phyloP scores from a whole-genome alignment of 176 grass and related monocot genomes.

The Aegilops sharonensis region DNA sequence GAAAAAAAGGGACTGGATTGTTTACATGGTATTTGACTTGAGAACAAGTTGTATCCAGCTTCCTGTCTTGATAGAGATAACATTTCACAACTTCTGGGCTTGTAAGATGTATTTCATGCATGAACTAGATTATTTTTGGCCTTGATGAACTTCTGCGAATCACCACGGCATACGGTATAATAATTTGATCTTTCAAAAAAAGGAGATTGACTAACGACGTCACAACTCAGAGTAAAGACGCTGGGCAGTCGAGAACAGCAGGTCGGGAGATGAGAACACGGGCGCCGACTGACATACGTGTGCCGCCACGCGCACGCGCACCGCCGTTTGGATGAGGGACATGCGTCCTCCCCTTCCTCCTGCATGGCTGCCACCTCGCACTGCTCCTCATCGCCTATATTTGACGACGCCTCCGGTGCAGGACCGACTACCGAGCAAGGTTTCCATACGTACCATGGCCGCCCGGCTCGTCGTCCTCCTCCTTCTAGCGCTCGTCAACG shows the following conservation, averaged over 20 bases:
- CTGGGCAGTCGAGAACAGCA: background rate
- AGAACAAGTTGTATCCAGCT: background rate
- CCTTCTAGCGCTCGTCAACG: background rate
- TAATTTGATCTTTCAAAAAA: too few relatives aligned
- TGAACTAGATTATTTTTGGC: background rate
- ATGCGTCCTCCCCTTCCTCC: background rate
- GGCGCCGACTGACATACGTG: background rate
- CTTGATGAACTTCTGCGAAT: background rate
- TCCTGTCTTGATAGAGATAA: background rate
- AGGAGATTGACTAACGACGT: too few relatives aligned
- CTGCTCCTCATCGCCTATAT: background rate
- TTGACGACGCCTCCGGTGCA: background rate
- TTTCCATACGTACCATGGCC: slow-evolving; percentile 15
- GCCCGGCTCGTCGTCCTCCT: background rate
- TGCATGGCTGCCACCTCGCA: slow-evolving; percentile 9
- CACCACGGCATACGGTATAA: too few relatives aligned
- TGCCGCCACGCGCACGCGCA: background rate
- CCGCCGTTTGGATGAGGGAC: slow-evolving; percentile 2
- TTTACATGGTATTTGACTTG: background rate
- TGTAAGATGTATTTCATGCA: background rate
- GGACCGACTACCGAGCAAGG: background rate
- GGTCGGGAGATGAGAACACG: background rate
- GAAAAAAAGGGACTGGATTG: background rate
- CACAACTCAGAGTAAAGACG: background rate
- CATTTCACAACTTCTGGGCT: background rate